Evolutionary conservation across 352 stramenopile species (phyloP).

Genomic region (Stramenopiles sp.): DNA sequence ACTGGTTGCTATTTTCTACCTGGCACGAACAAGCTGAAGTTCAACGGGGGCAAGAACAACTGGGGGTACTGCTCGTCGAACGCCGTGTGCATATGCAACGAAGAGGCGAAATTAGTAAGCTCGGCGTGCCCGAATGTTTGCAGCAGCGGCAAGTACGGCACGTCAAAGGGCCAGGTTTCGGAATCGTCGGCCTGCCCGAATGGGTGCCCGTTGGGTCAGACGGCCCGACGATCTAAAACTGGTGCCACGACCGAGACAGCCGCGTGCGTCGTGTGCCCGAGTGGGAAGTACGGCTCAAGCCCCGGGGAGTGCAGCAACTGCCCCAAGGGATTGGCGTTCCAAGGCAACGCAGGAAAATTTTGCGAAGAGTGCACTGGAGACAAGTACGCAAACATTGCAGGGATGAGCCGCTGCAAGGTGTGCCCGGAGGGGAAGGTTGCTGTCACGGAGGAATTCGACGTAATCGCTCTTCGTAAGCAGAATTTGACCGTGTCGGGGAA

Average conservation of each 20-base stretch:
- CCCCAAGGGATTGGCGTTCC: neutral
- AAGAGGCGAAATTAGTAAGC: neutral
- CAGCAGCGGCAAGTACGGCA: neutral
- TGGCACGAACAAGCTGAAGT: neutral
- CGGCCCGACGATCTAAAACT: neutral
- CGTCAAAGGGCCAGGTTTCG: neutral
- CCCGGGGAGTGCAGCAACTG: neutral
- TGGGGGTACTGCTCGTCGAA: neutral
- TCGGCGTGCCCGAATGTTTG: neutral
- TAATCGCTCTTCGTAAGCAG: neutral
- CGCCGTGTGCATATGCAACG: neutral
- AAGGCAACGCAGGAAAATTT: neutral
- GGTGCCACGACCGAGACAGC: neutral
- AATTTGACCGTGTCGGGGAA: too few relatives aligned
- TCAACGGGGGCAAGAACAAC: neutral
- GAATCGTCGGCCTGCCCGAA: neutral
- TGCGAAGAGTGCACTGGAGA: neutral
- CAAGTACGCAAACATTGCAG: neutral
- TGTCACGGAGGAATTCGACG: neutral
- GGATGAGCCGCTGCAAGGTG: neutral
- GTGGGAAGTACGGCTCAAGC: neutral
- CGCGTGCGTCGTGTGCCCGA: neutral
- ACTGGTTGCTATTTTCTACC: neutral
- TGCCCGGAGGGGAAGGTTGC: neutral
- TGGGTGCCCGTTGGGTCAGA: neutral